Base-by-base conservation (phyloP, 176 grass and related monocot genomes). In the Aegilops sharonensis region DNA sequence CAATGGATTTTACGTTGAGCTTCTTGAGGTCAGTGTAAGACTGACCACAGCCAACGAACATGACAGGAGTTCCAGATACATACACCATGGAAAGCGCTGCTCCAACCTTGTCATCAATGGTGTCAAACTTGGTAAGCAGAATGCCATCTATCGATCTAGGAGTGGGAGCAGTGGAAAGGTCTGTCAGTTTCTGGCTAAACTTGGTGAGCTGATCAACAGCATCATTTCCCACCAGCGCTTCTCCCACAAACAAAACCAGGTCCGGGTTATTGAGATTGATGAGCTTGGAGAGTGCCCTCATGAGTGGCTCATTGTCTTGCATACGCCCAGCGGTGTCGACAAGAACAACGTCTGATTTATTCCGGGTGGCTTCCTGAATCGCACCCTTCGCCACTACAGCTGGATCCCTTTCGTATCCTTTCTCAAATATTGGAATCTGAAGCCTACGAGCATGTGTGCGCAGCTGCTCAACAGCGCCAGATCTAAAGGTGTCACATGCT, bases 381-480 rank as follows among this genome's bases (percentile, higher is more conserved):
- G 92, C 92, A 85, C 89, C 90, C 86, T 80, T 94, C 17, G 92
- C 92, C 36, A 94, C 92, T 37, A 94, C 72, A n/a, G 90, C 92
- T 17, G 92, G 90, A 83, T 92, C 90, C 78, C 91, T 94, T 79
- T 94, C 92, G 43, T 94, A 94, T 6, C 92, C 90, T 72, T 92
- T 94, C 80, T 94, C 90, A 87, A 94, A 94, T 79, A 94, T 94
- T 63, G 92, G 92, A 88, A 94, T 86, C 87, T 94, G 85, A 92
- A 94, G 89, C 93, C 95, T 88, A 79, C 83, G 37, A 17, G 88
- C 83, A 92, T 98, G 95, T 50, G 95, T 98, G 5, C 93, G 91
- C 27, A 98, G 85, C 81, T 98, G 95, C 89, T 98, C 95, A 80
- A 98, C 95, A 76, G 95, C 95, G 87, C 95, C 95, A 85, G 95